Evolutionary conservation across 352 stramenopile genomes (phyloP), one percentile per base, ranked within the genome.

Genomic region (Phytophthora cactorum): DNA sequence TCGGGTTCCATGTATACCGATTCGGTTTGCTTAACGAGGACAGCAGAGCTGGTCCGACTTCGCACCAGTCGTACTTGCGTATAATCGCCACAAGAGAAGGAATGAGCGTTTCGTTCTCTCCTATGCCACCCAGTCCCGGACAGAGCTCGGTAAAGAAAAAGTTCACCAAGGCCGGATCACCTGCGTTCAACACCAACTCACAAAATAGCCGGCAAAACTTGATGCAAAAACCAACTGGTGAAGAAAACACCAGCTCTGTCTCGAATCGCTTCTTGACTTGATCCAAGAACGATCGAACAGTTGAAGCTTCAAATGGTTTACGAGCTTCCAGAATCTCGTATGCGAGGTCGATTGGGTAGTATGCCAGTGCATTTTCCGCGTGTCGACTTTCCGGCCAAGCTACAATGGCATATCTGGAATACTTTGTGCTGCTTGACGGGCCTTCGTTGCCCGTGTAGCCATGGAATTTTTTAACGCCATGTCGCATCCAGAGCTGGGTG

Each of bases 351-450:
- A 55, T 22, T 15, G 58, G 15, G 41, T 68, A 64, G 28, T 52
- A 57, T 4, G 55, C 52, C 12, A 56, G 34, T 0, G 36, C 53
- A 27, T 61, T 61, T 25, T 28, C 39, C 0, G 34, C 29, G 17
- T 68, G 46, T 17, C 45, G 34, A 6, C 11, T n/a, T 5, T 29
- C 38, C 3, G 39, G 58, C 59, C 65, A 72, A 6, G 58, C 58
- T 0, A 52, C 47, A 15, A 72, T 34, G 7, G 50, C 65, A 38
- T 52, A 67, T 31, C 49, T 57, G 2, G 36, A 57, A 32, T 63
- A 68, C 45, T 38, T 67, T 3, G 59, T 68, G 5, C 5, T 12
- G 22, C 66, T 61, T 57, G 27, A 63, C 12, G 57, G 45, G 11
- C 25, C 54, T 44, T 52, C 41, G 15, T 45, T 61, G 0, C 41